Percentiles rank a stretch among this genome's conserved stretches.
Evolutionary conservation across 116 monocot genomes (phyloP).

Genomic region (Papilionanthe hybrid): DNA sequence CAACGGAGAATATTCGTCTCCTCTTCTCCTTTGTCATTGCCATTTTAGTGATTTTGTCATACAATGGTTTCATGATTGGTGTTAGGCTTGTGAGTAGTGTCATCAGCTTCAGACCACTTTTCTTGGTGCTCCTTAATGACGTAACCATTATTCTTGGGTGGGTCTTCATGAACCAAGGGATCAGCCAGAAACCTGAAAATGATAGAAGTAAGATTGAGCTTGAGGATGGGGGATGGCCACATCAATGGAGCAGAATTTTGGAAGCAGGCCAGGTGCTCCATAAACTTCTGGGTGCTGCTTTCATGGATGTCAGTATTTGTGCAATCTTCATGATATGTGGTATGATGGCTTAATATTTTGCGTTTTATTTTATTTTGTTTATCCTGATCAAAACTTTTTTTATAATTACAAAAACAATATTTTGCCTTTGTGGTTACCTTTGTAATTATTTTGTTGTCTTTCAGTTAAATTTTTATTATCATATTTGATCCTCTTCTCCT

Average conservation of each 20-base stretch:
- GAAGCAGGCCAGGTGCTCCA: constrained; percentile 26
- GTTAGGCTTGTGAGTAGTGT: constrained; percentile 5
- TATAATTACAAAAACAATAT: not conserved
- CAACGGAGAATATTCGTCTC: constrained; percentile 49
- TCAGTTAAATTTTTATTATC: not conserved
- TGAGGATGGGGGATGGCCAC: constrained; percentile 11
- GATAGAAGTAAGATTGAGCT: not conserved
- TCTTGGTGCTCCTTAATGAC: constrained; percentile 47
- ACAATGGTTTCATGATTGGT: constrained; percentile 10
- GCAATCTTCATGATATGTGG: constrained; percentile 34
- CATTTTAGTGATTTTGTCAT: constrained; percentile 31
- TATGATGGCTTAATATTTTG: constrained; percentile 7
- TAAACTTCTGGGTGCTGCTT: constrained; percentile 25
- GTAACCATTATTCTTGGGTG: constrained; percentile 27
- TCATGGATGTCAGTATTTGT: constrained; percentile 54
- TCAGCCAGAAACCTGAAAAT: not conserved
- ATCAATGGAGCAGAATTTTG: constrained; percentile 20
- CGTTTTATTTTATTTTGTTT: not conserved
- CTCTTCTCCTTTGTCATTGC: constrained; percentile 29
- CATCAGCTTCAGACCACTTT: constrained; percentile 41
- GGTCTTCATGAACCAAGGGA: constrained; percentile 15
- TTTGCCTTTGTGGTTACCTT: not conserved
- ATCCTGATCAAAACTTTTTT: not conserved
- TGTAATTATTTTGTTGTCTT: not conserved
- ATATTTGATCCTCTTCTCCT: not conserved